A percentile compares a stretch with the other conserved stretches of the same genome.
Evolutionary conservation across 495 filamentous ascomycete species (phyloP).

Genomic region (Podospora conica): DNA sequence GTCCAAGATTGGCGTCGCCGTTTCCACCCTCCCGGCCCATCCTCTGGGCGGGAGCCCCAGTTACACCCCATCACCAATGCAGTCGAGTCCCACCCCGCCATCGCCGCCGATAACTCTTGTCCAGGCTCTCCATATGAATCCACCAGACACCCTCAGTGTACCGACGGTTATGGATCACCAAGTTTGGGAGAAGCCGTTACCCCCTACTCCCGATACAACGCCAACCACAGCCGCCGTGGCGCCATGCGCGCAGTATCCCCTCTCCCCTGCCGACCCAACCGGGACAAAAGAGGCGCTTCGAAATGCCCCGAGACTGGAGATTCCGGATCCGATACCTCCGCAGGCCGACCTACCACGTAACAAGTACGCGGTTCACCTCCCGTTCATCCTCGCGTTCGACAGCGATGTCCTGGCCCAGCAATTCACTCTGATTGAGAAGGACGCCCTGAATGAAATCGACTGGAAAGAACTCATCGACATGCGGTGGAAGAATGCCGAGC

Average conservation of each 20-base stretch:
- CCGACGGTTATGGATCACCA: conserved; percentile 36
- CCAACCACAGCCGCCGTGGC: conserved; percentile 34
- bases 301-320: conserved; percentile 28
- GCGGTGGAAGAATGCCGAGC: conserved; percentile 70
- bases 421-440: conserved; percentile 92
- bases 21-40: conserved; percentile 52
- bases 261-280: conserved; percentile 33
- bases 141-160: conserved; percentile 29
- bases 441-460: conserved; percentile 91
- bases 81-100: conserved; percentile 49
- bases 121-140: conserved; percentile 49
- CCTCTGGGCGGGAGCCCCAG: conserved; percentile 45
- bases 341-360: conserved; percentile 4
- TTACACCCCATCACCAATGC: conserved; percentile 5
- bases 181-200: conserved; percentile 44
- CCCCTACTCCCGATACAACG: conserved; percentile 48
- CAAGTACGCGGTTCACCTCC: conserved; percentile 58
- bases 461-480: conserved; percentile 97
- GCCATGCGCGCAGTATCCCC: conserved; percentile 19
- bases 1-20: conserved; percentile 36
- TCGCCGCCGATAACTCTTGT: conserved; percentile 73
- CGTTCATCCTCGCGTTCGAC: conserved; percentile 88
- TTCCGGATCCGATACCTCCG: conserved; percentile 21
- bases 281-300: conserved; percentile 35
- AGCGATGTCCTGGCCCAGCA: conserved; percentile 88